phyloP scores from a whole-genome alignment of 148 eudicot genomes.

The Diospyros kaki region DNA sequence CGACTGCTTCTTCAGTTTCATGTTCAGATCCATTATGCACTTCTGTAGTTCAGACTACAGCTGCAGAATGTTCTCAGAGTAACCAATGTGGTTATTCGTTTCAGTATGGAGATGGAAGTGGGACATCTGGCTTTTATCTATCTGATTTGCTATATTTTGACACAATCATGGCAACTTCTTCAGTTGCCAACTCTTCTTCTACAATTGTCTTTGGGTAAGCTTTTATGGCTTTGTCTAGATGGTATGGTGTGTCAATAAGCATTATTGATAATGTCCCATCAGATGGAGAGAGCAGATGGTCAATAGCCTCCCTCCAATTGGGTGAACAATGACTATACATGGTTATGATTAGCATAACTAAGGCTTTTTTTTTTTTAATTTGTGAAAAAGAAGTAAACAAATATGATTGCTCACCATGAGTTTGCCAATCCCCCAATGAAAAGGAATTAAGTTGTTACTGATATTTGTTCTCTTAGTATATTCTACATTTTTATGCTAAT shows the following conservation, averaged over 20 bases:
- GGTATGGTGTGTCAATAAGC: neutral
- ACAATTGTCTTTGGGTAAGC: slow-evolving; percentile 82
- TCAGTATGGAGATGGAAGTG: slow-evolving; percentile 92
- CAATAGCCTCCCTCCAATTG: neutral
- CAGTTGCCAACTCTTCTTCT: slow-evolving; percentile 72
- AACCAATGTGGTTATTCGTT: slow-evolving; percentile 70
- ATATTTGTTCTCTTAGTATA: neutral
- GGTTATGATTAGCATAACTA: neutral
- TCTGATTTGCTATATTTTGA: slow-evolving; percentile 77
- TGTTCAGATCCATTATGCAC: slow-evolving; percentile 77
- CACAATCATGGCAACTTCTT: slow-evolving; percentile 56
- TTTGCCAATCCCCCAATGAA: neutral
- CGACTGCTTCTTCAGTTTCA: slow-evolving; percentile 62
- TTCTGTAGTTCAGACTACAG: slow-evolving; percentile 48
- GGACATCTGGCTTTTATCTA: slow-evolving; percentile 74
- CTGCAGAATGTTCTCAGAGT: slow-evolving; percentile 58
- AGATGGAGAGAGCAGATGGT: neutral
- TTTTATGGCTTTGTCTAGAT: slow-evolving; percentile 7
- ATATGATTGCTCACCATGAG: neutral
- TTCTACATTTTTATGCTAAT: neutral
- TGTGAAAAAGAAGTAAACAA: neutral
- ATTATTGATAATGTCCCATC: neutral
- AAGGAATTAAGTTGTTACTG: neutral
- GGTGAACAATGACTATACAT: neutral
- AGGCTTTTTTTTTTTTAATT: neutral